Base-by-base conservation (phyloP, 371 early-diverging fungal species). In the Mortierella sp. region DNA sequence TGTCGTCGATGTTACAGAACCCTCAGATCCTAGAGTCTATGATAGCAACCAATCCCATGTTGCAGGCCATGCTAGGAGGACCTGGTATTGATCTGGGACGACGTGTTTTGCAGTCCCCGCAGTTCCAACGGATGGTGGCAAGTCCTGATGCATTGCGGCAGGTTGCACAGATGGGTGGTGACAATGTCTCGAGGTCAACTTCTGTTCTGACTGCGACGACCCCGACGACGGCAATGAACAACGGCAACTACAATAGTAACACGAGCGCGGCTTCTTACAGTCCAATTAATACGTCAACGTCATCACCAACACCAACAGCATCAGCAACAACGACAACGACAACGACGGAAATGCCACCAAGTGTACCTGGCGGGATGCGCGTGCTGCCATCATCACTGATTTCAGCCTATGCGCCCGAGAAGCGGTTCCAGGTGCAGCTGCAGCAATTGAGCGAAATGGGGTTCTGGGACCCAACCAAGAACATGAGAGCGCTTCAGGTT, bases 381-480 rank as follows among this genome's bases (percentile, higher is more conserved):
- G 87, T 60, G 93, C 94, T 74, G 94, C 96, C 21, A 34, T 63
- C 63, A 21, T 63, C 63, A 19, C 21, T 63, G 63, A 63, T 63
- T 63, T 31, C 63, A 19, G 63, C 38, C 34, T 34, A 63, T 63
- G 93, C 97, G 44, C 95, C 96, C 9, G 98, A 98, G 87, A 97
- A 97, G 88, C 92, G 97, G 44, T 99, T 92, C 88, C 93, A 94
- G 80, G 93, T 92, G 21, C 98, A 99, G 87, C 91, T 99, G 72
- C 92, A 93, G 85, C 98, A 98, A 89, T 90, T 99, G 79, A 95
- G 94, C 78, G 99, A 98, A 47, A 99, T 99, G 99, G 99, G 99
- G 7, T 97, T 99, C 88, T 96, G 92, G 91, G 96, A 97, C 87
- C 94, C 96, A 26, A 88, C 92, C 24, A 94, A 96, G 89, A 99